Evolutionary conservation across 805 yeast genomes (phyloP).

Genomic region (Metschnikowia proteae): DNA sequence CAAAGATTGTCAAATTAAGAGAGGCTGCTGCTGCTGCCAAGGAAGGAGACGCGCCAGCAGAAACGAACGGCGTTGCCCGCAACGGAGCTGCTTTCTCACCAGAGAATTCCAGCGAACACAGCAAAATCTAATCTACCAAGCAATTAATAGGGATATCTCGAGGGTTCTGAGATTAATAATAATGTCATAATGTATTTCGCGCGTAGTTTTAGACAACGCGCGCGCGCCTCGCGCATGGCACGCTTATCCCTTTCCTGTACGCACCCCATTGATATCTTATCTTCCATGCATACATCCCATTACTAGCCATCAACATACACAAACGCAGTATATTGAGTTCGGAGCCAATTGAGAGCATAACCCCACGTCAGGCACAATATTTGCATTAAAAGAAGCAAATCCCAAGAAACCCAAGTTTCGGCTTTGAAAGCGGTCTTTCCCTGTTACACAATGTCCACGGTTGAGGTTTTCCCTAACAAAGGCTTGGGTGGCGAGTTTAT

Average conservation of each 20-base stretch:
- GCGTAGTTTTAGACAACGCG: background rate
- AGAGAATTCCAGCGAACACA: constrained; percentile 12
- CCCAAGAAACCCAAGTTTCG: too few species aligned
- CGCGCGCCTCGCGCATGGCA: background rate
- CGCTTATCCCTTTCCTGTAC: constrained; percentile 1
- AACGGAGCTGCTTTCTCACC: constrained; percentile 16
- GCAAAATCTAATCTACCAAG: constrained; percentile 7
- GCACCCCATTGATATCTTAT: background rate
- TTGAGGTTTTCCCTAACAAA: constrained; percentile 29
- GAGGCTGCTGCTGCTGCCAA: constrained; percentile 20
- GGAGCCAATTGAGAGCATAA: background rate
- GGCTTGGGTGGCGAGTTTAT: constrained; percentile 30
- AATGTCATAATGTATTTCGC: background rate
- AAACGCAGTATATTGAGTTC: background rate
- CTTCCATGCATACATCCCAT: background rate
- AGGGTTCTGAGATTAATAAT: constrained; percentile 2
- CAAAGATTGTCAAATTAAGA: constrained; percentile 34
- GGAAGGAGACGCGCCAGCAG: constrained; percentile 6
- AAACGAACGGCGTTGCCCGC: constrained; percentile 13
- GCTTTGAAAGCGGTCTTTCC: background rate
- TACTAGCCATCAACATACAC: background rate
- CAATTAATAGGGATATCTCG: constrained; percentile 2
- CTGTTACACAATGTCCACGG: constrained; percentile 11
- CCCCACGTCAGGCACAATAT: background rate
- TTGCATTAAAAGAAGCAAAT: background rate